phyloP scores from a whole-genome alignment of 148 eudicot genomes.

The Hydrangea macrophylla region DNA sequence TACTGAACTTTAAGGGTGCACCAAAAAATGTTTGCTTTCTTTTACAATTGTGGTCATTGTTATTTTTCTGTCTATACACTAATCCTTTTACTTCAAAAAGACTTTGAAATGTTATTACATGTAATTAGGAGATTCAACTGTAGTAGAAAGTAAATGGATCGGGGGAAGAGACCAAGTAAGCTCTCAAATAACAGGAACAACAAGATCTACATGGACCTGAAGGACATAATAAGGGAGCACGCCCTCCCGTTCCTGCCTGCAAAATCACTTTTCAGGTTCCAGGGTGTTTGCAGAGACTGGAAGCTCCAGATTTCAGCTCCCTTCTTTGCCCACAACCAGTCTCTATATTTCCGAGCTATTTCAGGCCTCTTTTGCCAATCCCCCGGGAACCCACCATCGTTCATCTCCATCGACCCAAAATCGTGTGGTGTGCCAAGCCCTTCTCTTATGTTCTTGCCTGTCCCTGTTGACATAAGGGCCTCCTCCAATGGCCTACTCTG shows the following conservation, averaged over 20 bases:
- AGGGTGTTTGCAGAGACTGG: conserved; percentile 60
- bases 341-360: conserved; percentile 25
- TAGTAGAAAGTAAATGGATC: conserved; percentile 29
- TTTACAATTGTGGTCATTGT: conserved; percentile 2
- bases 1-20: background rate
- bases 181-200: conserved; percentile 14
- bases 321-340: conserved; percentile 59
- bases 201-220: conserved; percentile 50
- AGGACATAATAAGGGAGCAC: conserved; percentile 51
- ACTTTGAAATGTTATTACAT: conserved; percentile 9
- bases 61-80: background rate
- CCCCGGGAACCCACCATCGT: conserved; percentile 26
- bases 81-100: conserved; percentile 6
- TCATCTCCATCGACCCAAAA: conserved; percentile 37
- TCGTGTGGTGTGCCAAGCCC: conserved; percentile 64
- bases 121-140: background rate
- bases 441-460: conserved; percentile 47
- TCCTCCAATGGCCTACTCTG: conserved; percentile 62
- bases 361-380: conserved; percentile 54
- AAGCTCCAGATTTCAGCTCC: conserved; percentile 48
- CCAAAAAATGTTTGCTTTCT: background rate
- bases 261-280: conserved; percentile 46
- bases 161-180: conserved; percentile 31
- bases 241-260: conserved; percentile 64
- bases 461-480: conserved; percentile 37